Conservation (phyloP, 257 asterid species). For the Nicotiana tabacum region DNA sequence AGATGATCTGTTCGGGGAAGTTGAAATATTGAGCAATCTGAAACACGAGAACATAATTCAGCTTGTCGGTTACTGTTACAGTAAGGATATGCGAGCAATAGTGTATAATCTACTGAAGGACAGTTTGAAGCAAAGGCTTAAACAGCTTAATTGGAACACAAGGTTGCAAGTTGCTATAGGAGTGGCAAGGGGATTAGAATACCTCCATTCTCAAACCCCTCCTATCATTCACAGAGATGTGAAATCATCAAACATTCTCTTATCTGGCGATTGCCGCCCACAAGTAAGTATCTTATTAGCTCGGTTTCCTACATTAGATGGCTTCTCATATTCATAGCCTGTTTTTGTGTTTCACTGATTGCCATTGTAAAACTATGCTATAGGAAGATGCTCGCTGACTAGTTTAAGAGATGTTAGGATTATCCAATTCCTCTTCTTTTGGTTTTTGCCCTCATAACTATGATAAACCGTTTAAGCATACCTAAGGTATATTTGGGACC, state of each 20-base stretch:
- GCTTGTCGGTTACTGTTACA: slow-evolving; percentile 54
- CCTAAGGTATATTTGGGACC: not conserved
- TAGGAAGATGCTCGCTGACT: not conserved
- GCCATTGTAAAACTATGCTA: not conserved
- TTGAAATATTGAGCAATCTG: slow-evolving; percentile 58
- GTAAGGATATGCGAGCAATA: slow-evolving; percentile 46
- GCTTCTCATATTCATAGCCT: not conserved
- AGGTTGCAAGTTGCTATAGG: slow-evolving; percentile 64
- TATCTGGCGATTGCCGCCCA: slow-evolving; percentile 50
- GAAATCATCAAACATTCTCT: slow-evolving; percentile 66
- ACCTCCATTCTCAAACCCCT: slow-evolving; percentile 64
- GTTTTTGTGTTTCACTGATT: not conserved
- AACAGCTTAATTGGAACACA: slow-evolving; percentile 52
- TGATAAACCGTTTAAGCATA: not conserved
- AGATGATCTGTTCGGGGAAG: slow-evolving; percentile 46
- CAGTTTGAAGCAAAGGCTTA: slow-evolving; percentile 48
- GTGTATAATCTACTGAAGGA: slow-evolving; percentile 40
- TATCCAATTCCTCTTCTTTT: not conserved
- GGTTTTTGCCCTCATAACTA: not conserved
- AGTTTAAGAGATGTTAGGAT: not conserved
- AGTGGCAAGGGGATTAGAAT: slow-evolving; percentile 62
- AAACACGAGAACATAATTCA: slow-evolving; percentile 57
- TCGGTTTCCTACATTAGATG: not conserved
- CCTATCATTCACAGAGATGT: slow-evolving; percentile 64
- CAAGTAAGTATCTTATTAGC: slow-evolving; percentile 32